A percentile compares a stretch with the other conserved stretches of the same genome.
Conservation (phyloP, 305 asterid genomes). For the Solanum chacoense region DNA sequence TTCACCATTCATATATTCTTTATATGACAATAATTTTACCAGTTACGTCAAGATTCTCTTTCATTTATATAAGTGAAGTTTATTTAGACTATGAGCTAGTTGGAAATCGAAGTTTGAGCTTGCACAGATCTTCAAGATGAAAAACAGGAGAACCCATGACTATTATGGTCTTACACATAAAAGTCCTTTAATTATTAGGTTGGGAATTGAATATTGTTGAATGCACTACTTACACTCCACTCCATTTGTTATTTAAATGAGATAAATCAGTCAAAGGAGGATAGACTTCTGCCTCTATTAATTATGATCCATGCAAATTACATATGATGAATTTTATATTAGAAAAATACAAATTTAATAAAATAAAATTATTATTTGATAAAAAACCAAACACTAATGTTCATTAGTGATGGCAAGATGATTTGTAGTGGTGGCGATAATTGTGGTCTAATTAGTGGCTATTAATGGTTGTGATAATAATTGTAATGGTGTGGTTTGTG, state of each 20-base stretch:
- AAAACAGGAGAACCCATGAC: neutral
- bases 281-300: neutral
- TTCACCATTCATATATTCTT: neutral
- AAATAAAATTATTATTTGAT: neutral
- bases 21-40: neutral
- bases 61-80: neutral
- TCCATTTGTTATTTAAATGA: neutral
- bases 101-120: neutral
- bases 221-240: neutral
- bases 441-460: neutral
- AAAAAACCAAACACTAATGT: neutral
- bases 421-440: neutral
- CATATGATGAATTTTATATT: neutral
- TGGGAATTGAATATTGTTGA: neutral
- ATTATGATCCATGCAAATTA: neutral
- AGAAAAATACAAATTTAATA: neutral
- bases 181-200: neutral
- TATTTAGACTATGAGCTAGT: neutral
- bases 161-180: neutral
- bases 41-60: neutral
- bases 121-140: conserved; percentile 1
- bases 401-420: neutral
- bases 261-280: neutral
- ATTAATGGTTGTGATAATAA: neutral
- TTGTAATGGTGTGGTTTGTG: neutral